Evolutionary conservation across 495 filamentous ascomycete species (phyloP).

Genomic region (Delitschia confertaspora): DNA sequence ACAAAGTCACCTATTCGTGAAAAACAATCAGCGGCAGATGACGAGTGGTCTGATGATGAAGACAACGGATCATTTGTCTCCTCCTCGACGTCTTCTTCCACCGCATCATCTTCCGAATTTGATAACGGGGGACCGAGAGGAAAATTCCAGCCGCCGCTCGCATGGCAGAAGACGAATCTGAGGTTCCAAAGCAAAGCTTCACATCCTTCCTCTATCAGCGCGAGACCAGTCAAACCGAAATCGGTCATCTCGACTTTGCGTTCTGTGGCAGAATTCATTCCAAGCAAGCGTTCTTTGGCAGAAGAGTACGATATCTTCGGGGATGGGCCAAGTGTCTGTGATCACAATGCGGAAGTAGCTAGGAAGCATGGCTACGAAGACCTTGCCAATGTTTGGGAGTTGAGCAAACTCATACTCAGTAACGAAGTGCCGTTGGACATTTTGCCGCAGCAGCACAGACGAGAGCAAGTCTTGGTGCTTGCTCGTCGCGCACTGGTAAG

Average conservation of each 20-base stretch:
- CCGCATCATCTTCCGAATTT: slow-evolving; percentile 44
- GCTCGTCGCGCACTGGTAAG: slow-evolving; percentile 40
- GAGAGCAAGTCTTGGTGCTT: slow-evolving; percentile 53
- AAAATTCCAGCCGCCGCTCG: slow-evolving; percentile 44
- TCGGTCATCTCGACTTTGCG: slow-evolving; percentile 59
- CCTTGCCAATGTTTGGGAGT: slow-evolving; percentile 74
- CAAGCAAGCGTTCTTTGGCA: slow-evolving; percentile 68
- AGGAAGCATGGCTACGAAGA: slow-evolving; percentile 63
- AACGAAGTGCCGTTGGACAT: slow-evolving; percentile 64
- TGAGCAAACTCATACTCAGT: slow-evolving; percentile 66
- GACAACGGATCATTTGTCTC: no score
- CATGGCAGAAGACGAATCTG: slow-evolving; percentile 44
- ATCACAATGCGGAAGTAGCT: slow-evolving; percentile 72
- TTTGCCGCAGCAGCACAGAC: slow-evolving; percentile 40
- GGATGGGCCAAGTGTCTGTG: slow-evolving; percentile 65
- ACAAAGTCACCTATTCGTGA: slow-evolving; percentile 43
- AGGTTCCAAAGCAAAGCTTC: slow-evolving; percentile 43
- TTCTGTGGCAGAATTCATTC: slow-evolving; percentile 51
- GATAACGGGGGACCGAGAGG: slow-evolving; percentile 46
- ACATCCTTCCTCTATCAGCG: slow-evolving; percentile 40
- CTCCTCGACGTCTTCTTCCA: slow-evolving; percentile 57
- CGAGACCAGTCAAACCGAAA: slow-evolving; percentile 35
- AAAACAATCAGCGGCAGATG: background rate
- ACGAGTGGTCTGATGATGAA: slow-evolving; percentile 1
- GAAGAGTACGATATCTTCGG: slow-evolving; percentile 76